A percentile compares a stretch with the other conserved stretches of the same genome.
These are phyloP conservation scores for Mediolabrus comicus DNA, from an alignment of 108 stramenopile species.

Conservation along the genomic window DNA sequence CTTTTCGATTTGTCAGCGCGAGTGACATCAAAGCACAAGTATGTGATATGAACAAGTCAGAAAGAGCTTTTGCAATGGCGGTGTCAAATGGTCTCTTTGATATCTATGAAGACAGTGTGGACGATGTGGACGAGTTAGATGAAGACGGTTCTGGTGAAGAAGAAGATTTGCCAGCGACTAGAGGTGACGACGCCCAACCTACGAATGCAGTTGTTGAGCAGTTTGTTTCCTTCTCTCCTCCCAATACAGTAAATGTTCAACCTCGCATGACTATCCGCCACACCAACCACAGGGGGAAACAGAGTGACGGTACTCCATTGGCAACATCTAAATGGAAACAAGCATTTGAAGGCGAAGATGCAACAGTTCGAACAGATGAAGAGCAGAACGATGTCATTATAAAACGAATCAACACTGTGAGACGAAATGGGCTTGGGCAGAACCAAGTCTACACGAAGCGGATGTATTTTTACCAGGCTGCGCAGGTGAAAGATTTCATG, in stretches of 20 bases:
- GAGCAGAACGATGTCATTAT: constrained; percentile 4
- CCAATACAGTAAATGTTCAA: neutral
- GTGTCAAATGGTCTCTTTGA: constrained; percentile 7
- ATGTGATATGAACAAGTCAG: neutral
- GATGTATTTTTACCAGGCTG: constrained; percentile 79
- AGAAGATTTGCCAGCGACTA: neutral
- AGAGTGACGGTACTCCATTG: neutral
- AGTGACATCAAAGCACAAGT: neutral
- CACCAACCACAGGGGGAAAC: neutral
- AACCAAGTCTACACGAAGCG: constrained; percentile 69
- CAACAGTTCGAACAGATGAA: neutral
- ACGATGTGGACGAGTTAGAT: neutral
- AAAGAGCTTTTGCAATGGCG: constrained; percentile 1
- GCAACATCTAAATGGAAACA: constrained; percentile 8
- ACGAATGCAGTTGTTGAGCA: neutral
- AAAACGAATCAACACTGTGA: constrained; percentile 13
- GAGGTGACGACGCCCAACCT: neutral
- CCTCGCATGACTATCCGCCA: constrained; percentile 6
- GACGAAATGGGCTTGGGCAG: constrained; percentile 7
- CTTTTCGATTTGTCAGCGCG: neutral
- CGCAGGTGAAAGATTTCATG: constrained; percentile 49
- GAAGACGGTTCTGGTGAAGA: neutral
- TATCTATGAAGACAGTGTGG: constrained; percentile 1
- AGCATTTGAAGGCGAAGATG: neutral
- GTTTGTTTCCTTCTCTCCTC: constrained; percentile 4